A percentile compares a stretch with the other conserved stretches of the same genome.
These are phyloP conservation scores for Candida nitratophila DNA, from an alignment of 805 yeast species.

Conservation along the genomic window DNA sequence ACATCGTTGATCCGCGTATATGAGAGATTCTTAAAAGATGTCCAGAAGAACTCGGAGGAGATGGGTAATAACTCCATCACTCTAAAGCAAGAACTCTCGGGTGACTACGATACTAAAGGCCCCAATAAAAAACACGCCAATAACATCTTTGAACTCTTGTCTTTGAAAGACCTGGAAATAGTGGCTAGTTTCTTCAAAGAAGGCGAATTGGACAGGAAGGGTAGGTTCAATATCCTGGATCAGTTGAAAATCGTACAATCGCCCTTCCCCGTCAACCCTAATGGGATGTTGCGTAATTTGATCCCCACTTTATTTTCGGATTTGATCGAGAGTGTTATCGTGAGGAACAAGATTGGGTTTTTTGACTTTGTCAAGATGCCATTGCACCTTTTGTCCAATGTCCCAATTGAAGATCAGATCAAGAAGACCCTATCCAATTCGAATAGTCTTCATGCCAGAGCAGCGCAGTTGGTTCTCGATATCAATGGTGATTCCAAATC, in stretches of 20 bases:
- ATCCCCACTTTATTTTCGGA: conserved; percentile 33
- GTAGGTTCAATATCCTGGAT: conserved; percentile 22
- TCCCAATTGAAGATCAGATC: background rate
- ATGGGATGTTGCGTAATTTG: background rate
- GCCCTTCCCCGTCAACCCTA: conserved; percentile 14
- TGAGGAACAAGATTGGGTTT: conserved; percentile 45
- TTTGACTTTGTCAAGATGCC: conserved; percentile 38
- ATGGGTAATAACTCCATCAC: too few species aligned
- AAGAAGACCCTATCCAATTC: background rate
- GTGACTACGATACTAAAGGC: too few species aligned
- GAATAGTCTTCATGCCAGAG: background rate
- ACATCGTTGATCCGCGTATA: conserved; percentile 41
- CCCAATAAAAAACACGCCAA: conserved; percentile 2
- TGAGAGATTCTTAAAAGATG: conserved; percentile 38
- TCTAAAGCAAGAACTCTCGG: too few species aligned
- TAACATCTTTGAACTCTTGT: conserved; percentile 20
- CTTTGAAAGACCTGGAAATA: conserved; percentile 18
- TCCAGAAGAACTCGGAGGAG: conserved; percentile 8
- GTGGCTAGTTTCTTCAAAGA: conserved; percentile 20
- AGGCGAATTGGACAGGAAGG: conserved; percentile 10
- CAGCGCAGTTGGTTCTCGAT: background rate
- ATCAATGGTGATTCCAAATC: too few species aligned
- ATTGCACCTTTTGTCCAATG: conserved; percentile 20
- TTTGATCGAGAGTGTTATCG: conserved; percentile 50
- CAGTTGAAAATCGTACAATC: conserved; percentile 31